Base-by-base conservation (phyloP, 2,329 filamentous ascomycete genomes). In the Colletotrichum endophyticum region DNA sequence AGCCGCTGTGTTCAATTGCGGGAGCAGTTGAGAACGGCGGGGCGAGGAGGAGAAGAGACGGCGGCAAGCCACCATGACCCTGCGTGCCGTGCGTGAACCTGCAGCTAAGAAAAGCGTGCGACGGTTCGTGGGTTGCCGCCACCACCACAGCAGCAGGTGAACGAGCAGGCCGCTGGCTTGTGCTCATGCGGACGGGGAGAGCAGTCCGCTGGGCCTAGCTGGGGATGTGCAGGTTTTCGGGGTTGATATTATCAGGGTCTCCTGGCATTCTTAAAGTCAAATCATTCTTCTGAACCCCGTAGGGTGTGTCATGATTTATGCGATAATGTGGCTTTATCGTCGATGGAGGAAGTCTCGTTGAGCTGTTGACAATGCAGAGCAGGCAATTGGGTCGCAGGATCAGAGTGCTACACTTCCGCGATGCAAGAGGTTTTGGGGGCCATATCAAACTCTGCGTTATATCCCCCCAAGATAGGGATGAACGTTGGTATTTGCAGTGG, bases 1-100 rank as follows among this genome's bases (percentile, higher is more conserved):
- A 30, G 30, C 16, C 44, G 44, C 39, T 9, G 22, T 64, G 27
- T 39, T 49, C 44, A 49, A 27, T 22, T 28, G 36, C 22, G 66
- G 63, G 25, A n/a, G 34, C 22, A 57, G 59, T 53, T 25, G 34
- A 49, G 64, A 76, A 53, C 27, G 64, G 57, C 34, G 44, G 32
- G 64, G 63, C 57, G 19, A 61, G 8, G 32, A 25, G 30, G 32
- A 73, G n/a, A 61, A 70, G 64, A 59, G 49, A 57, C 32, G 70
- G 73, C 70, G 56, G 64, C 64, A 73, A 76, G 73, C 73, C 73
- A 66, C 74, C 64, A 32, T 64, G 64, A 70, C 70, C 70, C 66
- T 73, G 64, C 28, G 27, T 53, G 36, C 44, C 44, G 74, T 16
- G 70, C 64, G 66, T 66, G 57, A 69, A 57, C 73, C 2, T n/a